Conservation (phyloP, 1,139 yeast genomes). For the Magnusiomyces ingens region DNA sequence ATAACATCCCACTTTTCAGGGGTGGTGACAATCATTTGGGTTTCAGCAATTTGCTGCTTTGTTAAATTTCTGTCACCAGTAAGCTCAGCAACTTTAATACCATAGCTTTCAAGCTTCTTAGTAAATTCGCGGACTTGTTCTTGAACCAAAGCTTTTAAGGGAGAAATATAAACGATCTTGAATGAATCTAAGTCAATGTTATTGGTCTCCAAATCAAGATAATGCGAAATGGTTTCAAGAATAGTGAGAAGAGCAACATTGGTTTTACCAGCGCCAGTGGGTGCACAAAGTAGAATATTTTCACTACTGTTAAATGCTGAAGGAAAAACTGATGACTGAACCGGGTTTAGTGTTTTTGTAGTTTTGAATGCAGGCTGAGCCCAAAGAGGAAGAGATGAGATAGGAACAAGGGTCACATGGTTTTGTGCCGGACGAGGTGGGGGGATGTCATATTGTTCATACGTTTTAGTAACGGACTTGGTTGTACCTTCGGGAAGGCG, state of each 20-base stretch:
- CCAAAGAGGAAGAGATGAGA: slow-evolving; percentile 72
- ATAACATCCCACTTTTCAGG: slow-evolving; percentile 98
- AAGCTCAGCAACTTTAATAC: slow-evolving; percentile 72
- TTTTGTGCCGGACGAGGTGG: slow-evolving; percentile 47
- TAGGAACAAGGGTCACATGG: slow-evolving; percentile 49
- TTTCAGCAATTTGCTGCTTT: slow-evolving; percentile 64
- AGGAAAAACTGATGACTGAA: slow-evolving; percentile 80
- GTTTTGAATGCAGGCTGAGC: slow-evolving; percentile 67
- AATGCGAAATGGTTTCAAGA: slow-evolving; percentile 53
- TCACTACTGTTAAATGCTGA: slow-evolving; percentile 63
- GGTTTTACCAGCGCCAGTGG: slow-evolving; percentile 98
- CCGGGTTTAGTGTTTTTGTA: slow-evolving; percentile 56
- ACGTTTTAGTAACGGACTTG: slow-evolving; percentile 62
- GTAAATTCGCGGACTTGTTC: slow-evolving; percentile 89
- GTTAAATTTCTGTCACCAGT: slow-evolving; percentile 87
- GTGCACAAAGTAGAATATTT: slow-evolving; percentile 84
- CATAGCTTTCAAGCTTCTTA: slow-evolving; percentile 59
- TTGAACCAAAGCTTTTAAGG: slow-evolving; percentile 88
- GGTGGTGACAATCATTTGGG: slow-evolving; percentile 85
- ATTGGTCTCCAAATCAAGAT: slow-evolving; percentile 43
- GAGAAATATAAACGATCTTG: slow-evolving; percentile 87
- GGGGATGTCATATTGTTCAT: slow-evolving; percentile 87
- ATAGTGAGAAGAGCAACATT: slow-evolving; percentile 86
- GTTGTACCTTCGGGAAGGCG: slow-evolving; percentile 78
- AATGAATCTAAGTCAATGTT: slow-evolving; percentile 48